Conservation (phyloP, 176 grass and related monocot species). For the Ensete ventricosum region DNA sequence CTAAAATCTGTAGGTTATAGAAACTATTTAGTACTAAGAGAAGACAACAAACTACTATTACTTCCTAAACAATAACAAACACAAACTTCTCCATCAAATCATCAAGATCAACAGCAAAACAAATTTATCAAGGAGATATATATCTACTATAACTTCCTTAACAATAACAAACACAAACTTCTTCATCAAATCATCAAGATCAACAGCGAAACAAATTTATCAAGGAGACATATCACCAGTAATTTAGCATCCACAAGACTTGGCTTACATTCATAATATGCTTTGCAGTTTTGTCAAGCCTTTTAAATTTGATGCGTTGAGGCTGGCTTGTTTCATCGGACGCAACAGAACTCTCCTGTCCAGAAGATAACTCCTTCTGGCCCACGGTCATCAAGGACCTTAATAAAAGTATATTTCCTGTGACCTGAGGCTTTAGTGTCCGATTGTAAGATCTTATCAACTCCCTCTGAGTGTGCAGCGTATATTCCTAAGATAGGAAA, state of each 20-base stretch:
- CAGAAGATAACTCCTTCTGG: constrained; percentile 23
- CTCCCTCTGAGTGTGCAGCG: background rate
- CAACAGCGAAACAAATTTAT: too few species aligned
- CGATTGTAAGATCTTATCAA: background rate
- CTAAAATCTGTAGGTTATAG: constrained; percentile 51
- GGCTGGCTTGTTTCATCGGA: constrained; percentile 36
- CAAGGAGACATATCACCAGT: background rate
- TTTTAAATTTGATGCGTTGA: constrained; percentile 67
- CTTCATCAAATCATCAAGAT: too few species aligned
- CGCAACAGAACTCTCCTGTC: constrained; percentile 24
- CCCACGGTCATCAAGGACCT: constrained; percentile 29
- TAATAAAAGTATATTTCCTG: background rate
- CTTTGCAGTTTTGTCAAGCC: constrained; percentile 80
- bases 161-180: too few species aligned
- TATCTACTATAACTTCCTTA: too few species aligned
- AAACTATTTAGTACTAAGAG: too few species aligned
- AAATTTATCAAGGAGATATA: too few species aligned
- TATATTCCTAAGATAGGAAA: background rate
- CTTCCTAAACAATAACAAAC: too few species aligned
- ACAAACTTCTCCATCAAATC: too few species aligned
- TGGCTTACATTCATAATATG: constrained; percentile 79
- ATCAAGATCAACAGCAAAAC: too few species aligned
- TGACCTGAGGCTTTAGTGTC: constrained; percentile 12
- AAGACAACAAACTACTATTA: too few species aligned
- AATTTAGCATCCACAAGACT: too few species aligned